phyloP scores from a whole-genome alignment of 2,329 filamentous ascomycete genomes.

The Alternaria dauci region DNA sequence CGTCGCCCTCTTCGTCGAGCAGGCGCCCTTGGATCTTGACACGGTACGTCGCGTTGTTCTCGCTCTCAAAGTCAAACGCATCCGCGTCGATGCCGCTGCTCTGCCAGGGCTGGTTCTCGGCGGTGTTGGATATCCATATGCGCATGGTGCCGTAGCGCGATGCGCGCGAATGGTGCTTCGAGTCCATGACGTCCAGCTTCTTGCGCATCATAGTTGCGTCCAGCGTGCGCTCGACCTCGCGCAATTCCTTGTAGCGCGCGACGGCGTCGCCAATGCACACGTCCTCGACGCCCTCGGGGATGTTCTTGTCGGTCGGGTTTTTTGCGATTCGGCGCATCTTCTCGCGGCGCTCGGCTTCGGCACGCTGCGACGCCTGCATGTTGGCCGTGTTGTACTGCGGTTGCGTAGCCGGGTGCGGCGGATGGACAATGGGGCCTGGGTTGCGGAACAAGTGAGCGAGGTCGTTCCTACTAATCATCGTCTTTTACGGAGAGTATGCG shows the following conservation, averaged over 20 bases:
- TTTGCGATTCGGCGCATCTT: constrained; percentile 80
- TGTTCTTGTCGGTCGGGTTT: constrained; percentile 93
- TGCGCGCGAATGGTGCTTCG: constrained; percentile 74
- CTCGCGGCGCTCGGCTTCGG: constrained; percentile 64
- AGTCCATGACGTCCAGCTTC: constrained; percentile 87
- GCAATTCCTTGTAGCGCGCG: constrained; percentile 80
- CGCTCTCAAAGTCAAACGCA: constrained; percentile 82
- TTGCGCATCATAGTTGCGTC: constrained; percentile 96
- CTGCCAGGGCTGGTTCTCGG: constrained; percentile 95
- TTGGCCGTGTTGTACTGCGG: constrained; percentile 52
- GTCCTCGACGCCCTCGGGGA: constrained; percentile 85
- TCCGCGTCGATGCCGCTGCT: constrained; percentile 72
- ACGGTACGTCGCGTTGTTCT: constrained; percentile 79
- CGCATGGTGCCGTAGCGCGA: constrained; percentile 87
- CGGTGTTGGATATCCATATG: constrained; percentile 94
- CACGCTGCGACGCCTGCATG: constrained; percentile 56
- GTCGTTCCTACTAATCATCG: constrained; percentile 60
- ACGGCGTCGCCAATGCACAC: constrained; percentile 83
- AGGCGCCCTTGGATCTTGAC: constrained; percentile 92
- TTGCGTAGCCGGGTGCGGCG: constrained; percentile 61
- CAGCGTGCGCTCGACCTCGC: constrained; percentile 85
- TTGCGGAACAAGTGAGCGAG: constrained; percentile 56
- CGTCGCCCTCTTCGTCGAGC: constrained; percentile 62
- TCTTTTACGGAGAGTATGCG: constrained; percentile 15
- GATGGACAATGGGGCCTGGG: constrained; percentile 55